Evolutionary conservation across 164 flowering plant species (phyloP).

Genomic region (Vitis rotundifolia): DNA sequence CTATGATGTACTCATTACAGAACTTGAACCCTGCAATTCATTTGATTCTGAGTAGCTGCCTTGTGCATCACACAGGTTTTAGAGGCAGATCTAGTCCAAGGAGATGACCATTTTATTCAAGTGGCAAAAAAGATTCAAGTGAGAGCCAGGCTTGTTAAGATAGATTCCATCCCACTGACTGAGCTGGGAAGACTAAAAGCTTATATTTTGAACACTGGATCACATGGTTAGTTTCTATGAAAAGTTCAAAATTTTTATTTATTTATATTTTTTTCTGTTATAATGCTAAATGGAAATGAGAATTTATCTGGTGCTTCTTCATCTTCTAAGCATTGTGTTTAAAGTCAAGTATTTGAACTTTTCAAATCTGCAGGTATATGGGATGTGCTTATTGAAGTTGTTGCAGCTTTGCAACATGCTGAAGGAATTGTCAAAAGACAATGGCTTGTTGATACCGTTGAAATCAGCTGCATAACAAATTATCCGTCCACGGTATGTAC

Average conservation of each 20-base stretch:
- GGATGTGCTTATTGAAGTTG: constrained; percentile 77
- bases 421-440: constrained; percentile 61
- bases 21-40: not conserved
- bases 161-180: constrained; percentile 52
- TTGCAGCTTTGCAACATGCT: constrained; percentile 59
- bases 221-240: constrained; percentile 55
- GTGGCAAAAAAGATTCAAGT: constrained; percentile 55
- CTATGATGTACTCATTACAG: not conserved
- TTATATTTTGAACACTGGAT: constrained; percentile 45
- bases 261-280: not conserved
- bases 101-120: constrained; percentile 24
- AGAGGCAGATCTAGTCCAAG: constrained; percentile 28
- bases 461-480: constrained; percentile 74
- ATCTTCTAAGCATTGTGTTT: not conserved
- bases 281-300: not conserved
- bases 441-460: constrained; percentile 80
- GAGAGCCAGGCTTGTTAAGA: constrained; percentile 59
- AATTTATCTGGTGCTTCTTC: not conserved
- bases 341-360: not conserved
- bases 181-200: constrained; percentile 65
- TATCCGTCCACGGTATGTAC: constrained; percentile 79
- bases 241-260: not conserved
- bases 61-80: constrained; percentile 39
- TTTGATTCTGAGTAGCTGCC: not conserved
- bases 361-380: constrained; percentile 53